Conservation (phyloP, 2,329 filamentous ascomycete species). For the Penicillium sp. region DNA sequence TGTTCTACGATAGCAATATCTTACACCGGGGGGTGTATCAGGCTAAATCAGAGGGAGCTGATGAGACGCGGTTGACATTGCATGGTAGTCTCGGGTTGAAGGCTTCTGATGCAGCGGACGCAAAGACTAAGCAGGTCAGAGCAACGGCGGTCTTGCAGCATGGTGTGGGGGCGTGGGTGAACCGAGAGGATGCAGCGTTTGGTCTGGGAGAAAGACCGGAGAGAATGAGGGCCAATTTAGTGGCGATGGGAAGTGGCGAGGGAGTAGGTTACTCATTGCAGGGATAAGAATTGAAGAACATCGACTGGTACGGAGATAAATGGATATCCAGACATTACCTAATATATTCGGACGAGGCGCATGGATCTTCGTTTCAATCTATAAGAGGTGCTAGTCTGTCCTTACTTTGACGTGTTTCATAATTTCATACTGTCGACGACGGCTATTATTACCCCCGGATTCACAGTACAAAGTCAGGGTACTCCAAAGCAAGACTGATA, state of each 20-base stretch:
- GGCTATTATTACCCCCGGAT: no score
- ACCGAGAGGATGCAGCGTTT: slow-evolving; percentile 38
- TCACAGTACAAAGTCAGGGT: no score
- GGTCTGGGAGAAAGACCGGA: slow-evolving; percentile 35
- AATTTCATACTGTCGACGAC: not conserved
- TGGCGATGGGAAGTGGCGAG: slow-evolving; percentile 43
- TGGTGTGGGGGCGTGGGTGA: slow-evolving; percentile 42
- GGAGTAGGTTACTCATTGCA: slow-evolving; percentile 41
- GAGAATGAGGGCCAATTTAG: slow-evolving; percentile 40
- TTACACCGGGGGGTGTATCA: slow-evolving; percentile 47
- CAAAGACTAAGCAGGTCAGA: slow-evolving; percentile 32
- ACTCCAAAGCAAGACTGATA: no score
- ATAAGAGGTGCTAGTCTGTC: not conserved
- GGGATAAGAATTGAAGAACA: slow-evolving; percentile 19
- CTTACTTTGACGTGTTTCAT: not conserved
- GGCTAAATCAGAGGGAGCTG: slow-evolving; percentile 31
- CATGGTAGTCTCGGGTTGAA: slow-evolving; percentile 41
- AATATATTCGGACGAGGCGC: no score
- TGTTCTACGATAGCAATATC: slow-evolving; percentile 90
- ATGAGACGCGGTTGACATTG: slow-evolving; percentile 37
- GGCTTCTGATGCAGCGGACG: slow-evolving; percentile 15
- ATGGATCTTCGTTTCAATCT: no score
- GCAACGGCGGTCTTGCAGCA: slow-evolving; percentile 43
- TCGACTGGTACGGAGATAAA: not conserved
- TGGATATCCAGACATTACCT: not conserved